Base-by-base conservation (phyloP, 768 basidiomycete species). In the Boletus rubescentipes region DNA sequence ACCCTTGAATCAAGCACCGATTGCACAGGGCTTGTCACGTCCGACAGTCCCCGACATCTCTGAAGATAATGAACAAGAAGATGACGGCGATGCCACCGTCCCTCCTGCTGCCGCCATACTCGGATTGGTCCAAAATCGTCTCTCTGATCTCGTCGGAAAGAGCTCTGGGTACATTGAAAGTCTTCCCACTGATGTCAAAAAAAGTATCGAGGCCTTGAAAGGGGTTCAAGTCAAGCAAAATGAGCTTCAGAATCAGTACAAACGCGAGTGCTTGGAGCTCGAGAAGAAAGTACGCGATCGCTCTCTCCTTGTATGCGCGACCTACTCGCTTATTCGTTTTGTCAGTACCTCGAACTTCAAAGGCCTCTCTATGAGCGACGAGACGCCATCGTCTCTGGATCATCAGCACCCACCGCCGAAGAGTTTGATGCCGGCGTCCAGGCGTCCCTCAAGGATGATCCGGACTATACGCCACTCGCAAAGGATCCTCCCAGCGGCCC, bases 131-230 rank as follows among this genome's bases (percentile, higher is more conserved):
- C 93, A 98, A 59, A 87, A 87, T 61, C 88, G 85, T 72, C 88
- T 99, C 57, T 84, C 85, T 34, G 79, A 79, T 62, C 85, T 99
- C 35, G 75, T 98, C 59, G 96, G 96, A 45, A 87, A 86, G 72
- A 92, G 91, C 67, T 95, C 92, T 14, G 94, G 94, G 14, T 99
- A 99, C 76, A 84, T 99, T 75, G 93, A 98, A 75, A 79, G 78
- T 63, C 82, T 98, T 46, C 89, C 94, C 11, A 73, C 79, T 42
- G 84, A 87, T 40, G 84, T 95, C 65, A 90, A 90, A 75, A 77
- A 84, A 72, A 89, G 85, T 64, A 75, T 99, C 63, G 91, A 95
- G 74, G 96, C 86, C 15, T 79, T 99, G 67, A 96, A 97, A 72
- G 96, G 95, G 48, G 80, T 99, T 40, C 96, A 98, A 73, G 84